Conservation (phyloP, 306 rosid species). For the Cucumis sativus region Cucumber_9930_V3 NC_026657.2:11216501-11217000, state of each 20-base stretch:
- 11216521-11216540: not conserved
- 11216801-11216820: not conserved
- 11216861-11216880: constrained; percentile 47
- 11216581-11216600: too few relatives aligned
- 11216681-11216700: too few relatives aligned
- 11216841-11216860: constrained; percentile 40
- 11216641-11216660: too few relatives aligned
- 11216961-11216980: not conserved
- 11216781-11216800: constrained; percentile 6
- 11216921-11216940: not conserved
- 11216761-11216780: constrained; percentile 9
- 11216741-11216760: too few relatives aligned
- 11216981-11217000: constrained; percentile 35
- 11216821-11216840: constrained; percentile 17
- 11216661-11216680: too few relatives aligned
- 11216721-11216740: too few relatives aligned
- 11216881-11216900: constrained; percentile 28
- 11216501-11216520: not conserved
- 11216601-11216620: too few relatives aligned
- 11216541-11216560: too few relatives aligned
- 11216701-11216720: too few relatives aligned
- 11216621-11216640: too few relatives aligned
- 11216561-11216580: too few relatives aligned
- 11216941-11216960: constrained; percentile 10
- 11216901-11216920: constrained; percentile 29